Evolutionary conservation across 129 eudicot species (phyloP).

Genomic region (Artemisia tridentata): DNA sequence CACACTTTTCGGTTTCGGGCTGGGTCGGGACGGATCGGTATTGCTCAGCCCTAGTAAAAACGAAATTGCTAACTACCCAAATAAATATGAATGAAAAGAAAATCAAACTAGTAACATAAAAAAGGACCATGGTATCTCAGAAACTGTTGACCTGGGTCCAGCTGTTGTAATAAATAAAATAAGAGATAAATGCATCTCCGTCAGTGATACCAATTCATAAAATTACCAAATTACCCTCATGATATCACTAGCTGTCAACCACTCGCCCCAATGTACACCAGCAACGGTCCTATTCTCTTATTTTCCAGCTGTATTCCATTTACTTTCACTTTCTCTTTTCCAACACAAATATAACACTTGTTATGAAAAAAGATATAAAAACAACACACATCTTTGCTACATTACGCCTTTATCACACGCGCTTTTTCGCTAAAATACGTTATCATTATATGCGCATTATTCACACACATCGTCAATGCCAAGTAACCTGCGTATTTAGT

Average conservation of each 20-base stretch:
- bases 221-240: conserved; percentile 25
- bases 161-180: conserved; percentile 12
- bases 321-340: conserved; percentile 26
- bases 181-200: background rate
- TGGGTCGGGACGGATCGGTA: too few relatives aligned
- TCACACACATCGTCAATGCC: background rate
- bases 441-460: conserved; percentile 22
- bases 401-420: conserved; percentile 12
- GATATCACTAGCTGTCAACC: conserved; percentile 22
- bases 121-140: background rate
- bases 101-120: too few relatives aligned
- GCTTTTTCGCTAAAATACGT: background rate
- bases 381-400: conserved; percentile 14
- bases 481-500: too few relatives aligned
- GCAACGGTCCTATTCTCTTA: conserved; percentile 40
- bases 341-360: background rate
- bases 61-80: too few relatives aligned
- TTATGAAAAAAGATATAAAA: background rate
- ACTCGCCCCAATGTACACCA: conserved; percentile 34
- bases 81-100: too few relatives aligned
- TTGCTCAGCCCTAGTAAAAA: too few relatives aligned
- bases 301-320: conserved; percentile 46
- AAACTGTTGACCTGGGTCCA: conserved; percentile 21
- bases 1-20: too few relatives aligned
- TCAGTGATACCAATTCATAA: background rate